These are phyloP conservation scores for Dactylellina drechsleri DNA, from an alignment of 2,329 filamentous ascomycete genomes.

Conservation along the genomic window DNA sequence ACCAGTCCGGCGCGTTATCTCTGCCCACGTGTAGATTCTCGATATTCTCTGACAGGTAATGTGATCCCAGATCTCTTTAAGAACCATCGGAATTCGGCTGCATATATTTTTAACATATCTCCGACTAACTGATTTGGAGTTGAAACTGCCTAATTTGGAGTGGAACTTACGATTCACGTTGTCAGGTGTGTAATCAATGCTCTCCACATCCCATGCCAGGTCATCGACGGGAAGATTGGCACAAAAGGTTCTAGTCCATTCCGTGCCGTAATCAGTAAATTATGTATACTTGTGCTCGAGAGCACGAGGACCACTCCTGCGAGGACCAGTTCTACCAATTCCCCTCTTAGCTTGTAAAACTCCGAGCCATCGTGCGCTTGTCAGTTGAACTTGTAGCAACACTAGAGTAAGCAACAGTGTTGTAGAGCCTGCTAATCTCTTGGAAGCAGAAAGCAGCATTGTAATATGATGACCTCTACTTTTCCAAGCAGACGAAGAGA, in stretches of 20 bases:
- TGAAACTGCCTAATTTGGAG: background rate
- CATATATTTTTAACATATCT: no score
- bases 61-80: background rate
- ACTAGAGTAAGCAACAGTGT: no score
- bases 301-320: background rate
- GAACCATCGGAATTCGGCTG: slow-evolving; percentile 33
- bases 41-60: slow-evolving; percentile 20
- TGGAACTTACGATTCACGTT: slow-evolving; percentile 30
- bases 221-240: slow-evolving; percentile 21
- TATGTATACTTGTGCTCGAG: slow-evolving; percentile 2
- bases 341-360: slow-evolving; percentile 24
- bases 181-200: slow-evolving; percentile 19
- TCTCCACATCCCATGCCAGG: slow-evolving; percentile 21
- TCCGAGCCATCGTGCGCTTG: slow-evolving; percentile 3
- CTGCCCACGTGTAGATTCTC: slow-evolving; percentile 14
- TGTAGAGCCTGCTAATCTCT: no score
- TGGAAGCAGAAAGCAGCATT: no score
- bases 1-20: slow-evolving; percentile 5
- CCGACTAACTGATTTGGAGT: background rate
- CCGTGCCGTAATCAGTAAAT: slow-evolving; percentile 17
- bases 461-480: no score
- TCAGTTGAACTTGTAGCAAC: background rate
- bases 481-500: no score
- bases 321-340: background rate
- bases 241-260: slow-evolving; percentile 14